Percentiles rank a stretch among this genome's conserved stretches.
These are phyloP conservation scores for Aspergillus niger DNA, from an alignment of 2,329 filamentous ascomycete genomes.

Conservation along the genomic window DNA sequence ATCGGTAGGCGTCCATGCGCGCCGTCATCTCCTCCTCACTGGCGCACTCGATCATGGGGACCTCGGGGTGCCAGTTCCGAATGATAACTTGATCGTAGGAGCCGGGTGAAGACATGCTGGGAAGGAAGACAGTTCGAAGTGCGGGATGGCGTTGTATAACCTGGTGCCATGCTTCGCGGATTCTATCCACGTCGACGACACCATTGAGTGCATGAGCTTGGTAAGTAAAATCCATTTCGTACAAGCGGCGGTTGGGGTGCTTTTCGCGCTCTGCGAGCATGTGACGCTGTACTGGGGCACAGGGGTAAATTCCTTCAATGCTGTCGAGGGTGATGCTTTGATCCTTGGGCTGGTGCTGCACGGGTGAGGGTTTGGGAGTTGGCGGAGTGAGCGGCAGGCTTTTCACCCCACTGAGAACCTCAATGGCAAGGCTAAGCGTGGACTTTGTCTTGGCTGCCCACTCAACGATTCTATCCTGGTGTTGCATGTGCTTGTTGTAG, in stretches of 20 bases:
- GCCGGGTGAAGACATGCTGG: background rate
- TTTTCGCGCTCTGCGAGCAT: slow-evolving; percentile 7
- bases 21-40: background rate
- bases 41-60: background rate
- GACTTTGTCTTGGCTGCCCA: background rate
- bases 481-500: background rate
- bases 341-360: background rate
- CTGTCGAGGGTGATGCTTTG: background rate
- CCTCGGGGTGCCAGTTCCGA: background rate
- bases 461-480: slow-evolving; percentile 1
- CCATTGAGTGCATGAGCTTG: background rate
- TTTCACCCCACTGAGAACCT: background rate
- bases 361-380: background rate
- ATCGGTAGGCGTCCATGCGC: background rate
- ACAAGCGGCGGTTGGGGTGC: background rate
- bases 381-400: background rate
- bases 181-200: slow-evolving; percentile 2
- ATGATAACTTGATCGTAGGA: background rate
- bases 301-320: slow-evolving; percentile 8
- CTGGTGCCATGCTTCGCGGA: slow-evolving; percentile 1
- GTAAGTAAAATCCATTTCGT: background rate
- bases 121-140: slow-evolving; percentile 4
- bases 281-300: slow-evolving; percentile 3
- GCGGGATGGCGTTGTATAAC: slow-evolving; percentile 6
- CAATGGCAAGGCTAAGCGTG: background rate